Conservation (phyloP, 305 asterid genomes). For the Fraxinus albicans region DNA sequence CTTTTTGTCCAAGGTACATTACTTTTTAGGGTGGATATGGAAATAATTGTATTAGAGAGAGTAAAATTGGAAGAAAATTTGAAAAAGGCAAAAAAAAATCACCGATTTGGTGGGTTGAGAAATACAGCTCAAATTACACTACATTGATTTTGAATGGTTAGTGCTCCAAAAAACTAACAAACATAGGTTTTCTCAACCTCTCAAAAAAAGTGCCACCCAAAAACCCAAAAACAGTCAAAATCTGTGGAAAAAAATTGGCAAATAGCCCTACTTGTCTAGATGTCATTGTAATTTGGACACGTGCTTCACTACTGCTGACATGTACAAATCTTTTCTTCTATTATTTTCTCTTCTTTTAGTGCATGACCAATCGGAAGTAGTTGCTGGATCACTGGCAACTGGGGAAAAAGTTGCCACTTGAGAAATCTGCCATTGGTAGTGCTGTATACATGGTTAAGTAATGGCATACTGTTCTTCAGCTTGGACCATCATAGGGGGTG, state of each 20-base stretch:
- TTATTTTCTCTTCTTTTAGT: neutral
- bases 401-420: neutral
- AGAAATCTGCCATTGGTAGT: neutral
- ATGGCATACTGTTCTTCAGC: neutral
- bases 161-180: neutral
- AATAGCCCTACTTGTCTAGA: neutral
- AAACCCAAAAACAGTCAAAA: neutral
- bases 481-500: neutral
- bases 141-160: neutral
- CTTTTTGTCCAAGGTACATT: neutral
- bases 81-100: neutral
- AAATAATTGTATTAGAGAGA: neutral
- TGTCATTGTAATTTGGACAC: neutral
- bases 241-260: neutral
- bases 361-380: neutral
- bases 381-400: neutral
- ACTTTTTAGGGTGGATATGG: neutral
- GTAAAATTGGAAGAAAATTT: neutral
- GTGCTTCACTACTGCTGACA: neutral
- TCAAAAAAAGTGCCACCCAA: neutral
- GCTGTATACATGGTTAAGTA: neutral
- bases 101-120: neutral
- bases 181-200: neutral
- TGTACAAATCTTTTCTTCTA: neutral
- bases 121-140: neutral